phyloP scores from a whole-genome alignment of 1,139 yeast genomes.

The Hyphopichia buzzinii region DNA sequence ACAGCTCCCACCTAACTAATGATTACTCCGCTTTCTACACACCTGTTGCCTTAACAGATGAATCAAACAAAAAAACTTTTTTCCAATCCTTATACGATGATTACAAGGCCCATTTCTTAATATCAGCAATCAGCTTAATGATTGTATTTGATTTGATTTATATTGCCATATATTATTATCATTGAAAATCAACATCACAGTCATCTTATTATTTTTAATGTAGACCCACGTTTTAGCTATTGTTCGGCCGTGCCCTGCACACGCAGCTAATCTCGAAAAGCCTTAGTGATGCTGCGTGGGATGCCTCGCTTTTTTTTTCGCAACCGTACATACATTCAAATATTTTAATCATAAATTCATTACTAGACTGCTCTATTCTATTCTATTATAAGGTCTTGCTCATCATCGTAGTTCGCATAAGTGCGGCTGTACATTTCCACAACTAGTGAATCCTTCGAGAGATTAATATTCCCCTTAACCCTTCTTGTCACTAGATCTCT shows the following conservation, averaged over 20 bases:
- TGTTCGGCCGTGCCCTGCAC: no score
- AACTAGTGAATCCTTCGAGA: background rate
- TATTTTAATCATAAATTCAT: background rate
- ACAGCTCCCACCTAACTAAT: constrained; percentile 5
- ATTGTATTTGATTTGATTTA: constrained; percentile 5
- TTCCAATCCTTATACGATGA: background rate
- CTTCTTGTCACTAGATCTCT: constrained; percentile 1
- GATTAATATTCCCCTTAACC: background rate
- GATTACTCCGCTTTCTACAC: constrained; percentile 7
- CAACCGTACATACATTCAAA: no score
- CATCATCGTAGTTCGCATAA: constrained; percentile 9
- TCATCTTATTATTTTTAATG: no score
- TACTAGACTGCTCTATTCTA: background rate
- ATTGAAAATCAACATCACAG: no score
- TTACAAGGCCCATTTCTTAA: constrained; percentile 4
- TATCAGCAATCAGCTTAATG: constrained; percentile 2
- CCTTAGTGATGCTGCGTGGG: no score
- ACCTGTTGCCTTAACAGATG: background rate
- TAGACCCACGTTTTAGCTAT: no score
- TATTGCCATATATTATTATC: constrained; percentile 3
- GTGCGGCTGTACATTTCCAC: constrained; percentile 1
- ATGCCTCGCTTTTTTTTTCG: no score
- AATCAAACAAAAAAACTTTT: background rate
- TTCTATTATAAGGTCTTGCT: constrained; percentile 1
- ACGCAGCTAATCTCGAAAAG: no score